Evolutionary conservation across 129 eudicot genomes (phyloP).

Genomic region (Helichrysum umbraculigerum): DNA sequence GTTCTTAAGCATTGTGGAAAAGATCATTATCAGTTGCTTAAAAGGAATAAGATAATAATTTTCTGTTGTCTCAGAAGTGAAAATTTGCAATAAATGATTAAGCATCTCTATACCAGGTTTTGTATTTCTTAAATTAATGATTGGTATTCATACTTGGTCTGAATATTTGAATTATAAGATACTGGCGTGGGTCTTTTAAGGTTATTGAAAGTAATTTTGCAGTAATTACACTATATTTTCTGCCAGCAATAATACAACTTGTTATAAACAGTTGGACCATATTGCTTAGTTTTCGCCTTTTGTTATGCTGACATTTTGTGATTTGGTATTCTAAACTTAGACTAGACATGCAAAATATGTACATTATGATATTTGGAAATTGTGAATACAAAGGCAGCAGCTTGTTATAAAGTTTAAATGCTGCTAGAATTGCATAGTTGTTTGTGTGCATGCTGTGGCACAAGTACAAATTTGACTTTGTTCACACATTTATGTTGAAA

Average conservation of each 20-base stretch:
- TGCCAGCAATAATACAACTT: neutral
- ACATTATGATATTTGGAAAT: neutral
- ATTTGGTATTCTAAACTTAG: neutral
- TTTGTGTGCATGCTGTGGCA: constrained; percentile 13
- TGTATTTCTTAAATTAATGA: neutral
- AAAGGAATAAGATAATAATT: neutral
- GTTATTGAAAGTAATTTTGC: constrained; percentile 4
- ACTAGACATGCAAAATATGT: neutral
- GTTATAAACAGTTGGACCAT: neutral
- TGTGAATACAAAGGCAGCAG: neutral
- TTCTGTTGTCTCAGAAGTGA: neutral
- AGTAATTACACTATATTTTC: neutral
- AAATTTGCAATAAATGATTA: neutral
- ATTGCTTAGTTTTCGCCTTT: neutral
- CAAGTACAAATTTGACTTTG: too few relatives aligned
- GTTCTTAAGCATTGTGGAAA: neutral
- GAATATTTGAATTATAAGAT: too few relatives aligned
- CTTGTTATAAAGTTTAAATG: neutral
- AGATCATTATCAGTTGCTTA: neutral
- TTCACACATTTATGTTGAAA: neutral
- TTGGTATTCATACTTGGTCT: neutral
- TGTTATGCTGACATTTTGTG: neutral
- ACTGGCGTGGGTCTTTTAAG: neutral
- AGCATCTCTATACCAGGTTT: neutral
- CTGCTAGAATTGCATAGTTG: neutral